Evolutionary conservation across 345 rosid species (phyloP).

Genomic region (Gossypioides kirkii): DNA sequence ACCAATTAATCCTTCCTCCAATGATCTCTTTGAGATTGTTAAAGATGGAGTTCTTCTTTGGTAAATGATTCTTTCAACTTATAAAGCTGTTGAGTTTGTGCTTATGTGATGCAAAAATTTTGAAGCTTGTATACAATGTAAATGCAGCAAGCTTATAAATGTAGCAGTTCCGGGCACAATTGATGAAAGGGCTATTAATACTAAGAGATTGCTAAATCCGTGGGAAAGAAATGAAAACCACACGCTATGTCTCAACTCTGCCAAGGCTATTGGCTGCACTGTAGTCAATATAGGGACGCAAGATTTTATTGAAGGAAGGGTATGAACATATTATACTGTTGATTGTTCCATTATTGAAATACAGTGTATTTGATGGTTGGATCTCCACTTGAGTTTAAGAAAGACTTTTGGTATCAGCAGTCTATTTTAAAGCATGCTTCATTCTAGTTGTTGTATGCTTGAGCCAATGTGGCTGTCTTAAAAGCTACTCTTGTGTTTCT

Average conservation of each 20-base stretch:
- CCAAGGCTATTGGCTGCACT: constrained; percentile 97
- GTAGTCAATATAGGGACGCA: constrained; percentile 95
- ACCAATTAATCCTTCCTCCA: constrained; percentile 77
- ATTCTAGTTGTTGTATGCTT: neutral
- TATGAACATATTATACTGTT: constrained; percentile 28
- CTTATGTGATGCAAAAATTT: neutral
- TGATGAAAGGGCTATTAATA: constrained; percentile 94
- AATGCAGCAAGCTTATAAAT: constrained; percentile 87
- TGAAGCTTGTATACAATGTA: constrained; percentile 10
- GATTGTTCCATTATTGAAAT: neutral
- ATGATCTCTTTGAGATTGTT: constrained; percentile 87
- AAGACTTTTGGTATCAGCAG: neutral
- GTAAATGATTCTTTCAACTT: constrained; percentile 31
- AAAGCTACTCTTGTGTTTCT: neutral
- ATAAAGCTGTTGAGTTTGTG: neutral
- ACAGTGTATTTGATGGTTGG: neutral
- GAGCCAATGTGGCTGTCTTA: neutral
- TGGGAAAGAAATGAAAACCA: constrained; percentile 99
- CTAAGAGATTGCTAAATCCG: constrained; percentile 90
- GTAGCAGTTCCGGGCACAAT: constrained; percentile 99
- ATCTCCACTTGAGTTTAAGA: neutral
- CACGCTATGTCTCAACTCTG: constrained; percentile 93
- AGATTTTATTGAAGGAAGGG: constrained; percentile 97
- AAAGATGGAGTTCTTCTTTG: constrained; percentile 96
- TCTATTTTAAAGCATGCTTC: constrained; percentile 12